Base-by-base conservation (phyloP, 352 stramenopile species). In the Albugo candida region DNA sequence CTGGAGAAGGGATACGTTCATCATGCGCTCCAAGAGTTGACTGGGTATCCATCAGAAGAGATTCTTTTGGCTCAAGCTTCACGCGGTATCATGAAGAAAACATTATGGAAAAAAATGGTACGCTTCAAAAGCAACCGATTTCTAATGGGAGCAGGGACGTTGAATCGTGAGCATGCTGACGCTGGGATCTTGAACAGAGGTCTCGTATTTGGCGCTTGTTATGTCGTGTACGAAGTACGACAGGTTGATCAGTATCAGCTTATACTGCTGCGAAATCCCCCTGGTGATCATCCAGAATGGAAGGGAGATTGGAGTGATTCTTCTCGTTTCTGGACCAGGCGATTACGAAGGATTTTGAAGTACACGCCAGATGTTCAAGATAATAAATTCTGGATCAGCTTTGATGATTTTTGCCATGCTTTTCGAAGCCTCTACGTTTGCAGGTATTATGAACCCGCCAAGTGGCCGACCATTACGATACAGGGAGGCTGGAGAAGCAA, bases 331-430 rank as follows among this genome's bases (percentile, higher is more conserved):
- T 97, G 88, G 88, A 96, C 74, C 52, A 81, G 80, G 6, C 67
- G 82, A 2, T 66, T 94, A 12, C 87, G 86, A 53, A 77, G 81
- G 45, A 75, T 83, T 40, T 60, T 95, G 14, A 51, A 58, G 4
- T 67, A 70, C 53, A 62, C 48, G 2, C 59, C 73, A 11, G 65
- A 92, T 43, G 66, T 59, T 27, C 70, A 82, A 41, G 81, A 95
- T 58, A 94, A 93, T 53, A 93, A 81, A 38, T 96, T 96, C 59
- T 96, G 80, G 81, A 96, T 96, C 81, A 86, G 76, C 55, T 95
- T 96, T 64, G 81, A 96, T 59, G 87, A 96, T 55, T 96, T 96
- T 52, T 87, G 76, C 54, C 66, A 89, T 36, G 63, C 70, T 24
- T 97, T 96, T 58, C 84, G 76, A 13, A 84, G 74, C 42, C 55